Evolutionary conservation across 1,139 yeast species (phyloP).

Genomic region (Geotrichum candidum): DNA sequence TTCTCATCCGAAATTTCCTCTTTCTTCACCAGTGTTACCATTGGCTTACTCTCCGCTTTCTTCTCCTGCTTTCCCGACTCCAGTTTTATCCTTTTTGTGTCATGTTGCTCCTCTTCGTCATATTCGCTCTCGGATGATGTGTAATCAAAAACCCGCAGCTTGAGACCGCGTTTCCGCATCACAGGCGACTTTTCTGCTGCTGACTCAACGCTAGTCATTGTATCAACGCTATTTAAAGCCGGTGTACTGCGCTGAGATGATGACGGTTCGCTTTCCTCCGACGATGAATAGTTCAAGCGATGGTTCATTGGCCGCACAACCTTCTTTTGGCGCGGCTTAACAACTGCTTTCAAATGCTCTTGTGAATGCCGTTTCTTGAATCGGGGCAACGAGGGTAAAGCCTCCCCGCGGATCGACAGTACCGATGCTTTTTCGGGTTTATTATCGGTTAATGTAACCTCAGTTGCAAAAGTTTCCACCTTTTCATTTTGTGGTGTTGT

Average conservation of each 20-base stretch:
- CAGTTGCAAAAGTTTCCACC: constrained; percentile 21
- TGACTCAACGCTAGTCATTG: background rate
- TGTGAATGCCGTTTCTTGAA: constrained; percentile 41
- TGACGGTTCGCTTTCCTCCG: constrained; percentile 44
- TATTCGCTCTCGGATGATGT: constrained; percentile 26
- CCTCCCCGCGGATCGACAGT: background rate
- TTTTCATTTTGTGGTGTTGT: constrained; percentile 19
- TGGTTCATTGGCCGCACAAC: constrained; percentile 61
- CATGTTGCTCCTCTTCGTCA: constrained; percentile 17
- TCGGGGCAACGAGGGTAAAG: constrained; percentile 40
- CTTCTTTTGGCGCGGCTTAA: constrained; percentile 24
- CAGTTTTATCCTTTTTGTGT: background rate
- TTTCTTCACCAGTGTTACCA: background rate
- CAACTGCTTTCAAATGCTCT: background rate
- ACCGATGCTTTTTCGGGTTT: background rate
- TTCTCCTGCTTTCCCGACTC: background rate
- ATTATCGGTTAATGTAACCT: constrained; percentile 26
- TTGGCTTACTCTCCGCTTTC: background rate
- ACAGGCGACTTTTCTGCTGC: background rate
- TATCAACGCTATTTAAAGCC: constrained; percentile 31
- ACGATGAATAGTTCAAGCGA: constrained; percentile 51
- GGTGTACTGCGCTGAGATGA: constrained; percentile 27
- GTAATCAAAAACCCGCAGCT: constrained; percentile 20
- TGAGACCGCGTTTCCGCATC: background rate
- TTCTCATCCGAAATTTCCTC: background rate